These are phyloP conservation scores for Plasmodiophora brassicae DNA, from an alignment of 208 protist genomes.

Conservation along the genomic window DNA sequence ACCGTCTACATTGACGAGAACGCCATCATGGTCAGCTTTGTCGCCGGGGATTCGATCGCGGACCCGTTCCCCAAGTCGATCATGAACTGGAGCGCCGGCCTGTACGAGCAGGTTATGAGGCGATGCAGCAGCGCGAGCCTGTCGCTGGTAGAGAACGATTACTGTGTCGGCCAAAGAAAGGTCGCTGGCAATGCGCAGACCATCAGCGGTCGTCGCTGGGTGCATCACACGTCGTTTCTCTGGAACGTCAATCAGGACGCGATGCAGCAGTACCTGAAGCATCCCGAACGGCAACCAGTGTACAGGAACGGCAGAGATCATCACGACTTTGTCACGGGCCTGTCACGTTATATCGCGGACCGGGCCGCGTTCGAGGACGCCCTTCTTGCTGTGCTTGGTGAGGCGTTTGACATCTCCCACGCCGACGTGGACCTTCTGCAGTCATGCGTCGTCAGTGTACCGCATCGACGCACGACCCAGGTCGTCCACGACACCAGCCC, in stretches of 20 bases:
- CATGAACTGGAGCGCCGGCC: constrained; percentile 14
- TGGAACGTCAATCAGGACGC: background rate
- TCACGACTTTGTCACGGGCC: background rate
- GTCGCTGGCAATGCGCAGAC: constrained; percentile 37
- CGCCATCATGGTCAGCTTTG: constrained; percentile 18
- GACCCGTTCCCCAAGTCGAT: background rate
- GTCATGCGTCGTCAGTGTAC: background rate
- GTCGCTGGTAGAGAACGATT: constrained; percentile 29
- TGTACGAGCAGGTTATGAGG: constrained; percentile 26
- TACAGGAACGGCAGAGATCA: constrained; percentile 15
- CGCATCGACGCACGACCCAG: background rate
- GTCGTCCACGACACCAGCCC: too few species aligned
- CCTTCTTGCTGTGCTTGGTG: background rate
- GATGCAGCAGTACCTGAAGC: constrained; percentile 18
- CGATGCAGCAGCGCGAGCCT: background rate
- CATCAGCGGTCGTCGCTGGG: constrained; percentile 24
- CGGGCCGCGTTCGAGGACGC: background rate
- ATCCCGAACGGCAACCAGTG: constrained; percentile 10
- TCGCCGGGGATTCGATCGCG: background rate
- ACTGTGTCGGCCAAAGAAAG: background rate
- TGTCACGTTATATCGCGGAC: background rate
- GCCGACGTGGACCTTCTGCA: background rate
- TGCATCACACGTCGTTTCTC: constrained; percentile 41
- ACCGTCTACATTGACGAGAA: constrained; percentile 24
- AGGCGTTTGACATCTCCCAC: background rate